Conservation (phyloP, 345 rosid genomes). For the Acer negundo region DNA sequence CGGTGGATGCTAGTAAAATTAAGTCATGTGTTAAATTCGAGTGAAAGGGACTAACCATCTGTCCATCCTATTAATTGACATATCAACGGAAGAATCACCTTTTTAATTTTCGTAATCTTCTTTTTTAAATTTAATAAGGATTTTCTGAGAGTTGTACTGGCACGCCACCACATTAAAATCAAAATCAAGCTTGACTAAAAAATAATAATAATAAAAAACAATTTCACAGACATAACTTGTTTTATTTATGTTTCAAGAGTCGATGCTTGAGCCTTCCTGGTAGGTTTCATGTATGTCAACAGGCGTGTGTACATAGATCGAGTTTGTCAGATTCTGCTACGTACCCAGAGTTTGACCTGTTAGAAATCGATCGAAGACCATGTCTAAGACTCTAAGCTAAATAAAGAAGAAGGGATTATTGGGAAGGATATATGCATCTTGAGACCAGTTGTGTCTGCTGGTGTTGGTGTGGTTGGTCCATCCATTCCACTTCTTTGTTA, state of each 20-base stretch:
- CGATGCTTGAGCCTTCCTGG: neutral
- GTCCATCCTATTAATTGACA: neutral
- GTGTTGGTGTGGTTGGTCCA: constrained; percentile 13
- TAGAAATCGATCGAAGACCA: neutral
- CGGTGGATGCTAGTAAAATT: no score
- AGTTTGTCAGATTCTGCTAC: constrained; percentile 7
- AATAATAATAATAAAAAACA: no score
- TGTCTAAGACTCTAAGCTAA: neutral
- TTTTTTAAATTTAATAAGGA: neutral
- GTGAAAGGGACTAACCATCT: neutral
- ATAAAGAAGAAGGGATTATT: neutral
- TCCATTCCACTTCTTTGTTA: constrained; percentile 16
- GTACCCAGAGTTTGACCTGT: neutral
- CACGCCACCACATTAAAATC: no score
- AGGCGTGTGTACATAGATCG: neutral
- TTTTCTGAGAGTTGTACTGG: neutral
- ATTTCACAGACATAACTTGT: neutral
- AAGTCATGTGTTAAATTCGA: neutral
- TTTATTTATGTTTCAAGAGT: neutral
- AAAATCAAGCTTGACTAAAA: no score
- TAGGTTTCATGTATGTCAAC: neutral
- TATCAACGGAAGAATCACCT: neutral
- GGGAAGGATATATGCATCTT: neutral
- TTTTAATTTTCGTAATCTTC: neutral
- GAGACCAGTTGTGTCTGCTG: constrained; percentile 29